phyloP scores from a whole-genome alignment of 495 filamentous ascomycete species.

The Tuber microsphaerosporum region DNA sequence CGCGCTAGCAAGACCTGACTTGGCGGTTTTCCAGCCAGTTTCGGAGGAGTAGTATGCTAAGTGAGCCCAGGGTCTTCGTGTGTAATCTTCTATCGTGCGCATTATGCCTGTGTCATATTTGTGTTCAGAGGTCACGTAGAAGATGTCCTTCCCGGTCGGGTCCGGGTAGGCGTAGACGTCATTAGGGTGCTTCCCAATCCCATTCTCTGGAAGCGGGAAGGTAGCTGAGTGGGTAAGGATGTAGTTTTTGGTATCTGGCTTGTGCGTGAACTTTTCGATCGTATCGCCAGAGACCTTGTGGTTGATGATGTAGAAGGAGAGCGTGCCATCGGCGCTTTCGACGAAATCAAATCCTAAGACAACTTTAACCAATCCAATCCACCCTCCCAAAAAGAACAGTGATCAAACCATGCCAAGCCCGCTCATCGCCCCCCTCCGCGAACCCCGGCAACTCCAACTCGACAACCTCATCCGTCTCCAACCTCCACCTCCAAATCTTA shows the following conservation, averaged over 20 bases:
- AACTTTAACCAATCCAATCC: background rate
- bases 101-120: slow-evolving; percentile 4
- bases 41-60: slow-evolving; percentile 23
- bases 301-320: slow-evolving; percentile 36
- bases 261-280: slow-evolving; percentile 38
- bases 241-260: slow-evolving; percentile 9
- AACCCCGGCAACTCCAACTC: slow-evolving; percentile 24
- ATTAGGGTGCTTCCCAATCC: slow-evolving; percentile 21
- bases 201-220: slow-evolving; percentile 8
- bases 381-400: background rate
- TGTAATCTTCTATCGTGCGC: slow-evolving; percentile 14
- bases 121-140: slow-evolving; percentile 37
- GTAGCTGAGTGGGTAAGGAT: slow-evolving; percentile 8
- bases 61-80: slow-evolving; percentile 23
- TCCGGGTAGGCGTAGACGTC: slow-evolving; percentile 33
- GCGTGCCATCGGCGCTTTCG: slow-evolving; percentile 11
- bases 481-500: slow-evolving; percentile 35
- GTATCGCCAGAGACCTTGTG: slow-evolving; percentile 18
- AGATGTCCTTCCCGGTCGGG: slow-evolving; percentile 16
- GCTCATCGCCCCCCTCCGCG: slow-evolving; percentile 10
- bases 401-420: slow-evolving; percentile 23
- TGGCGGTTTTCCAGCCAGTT: slow-evolving; percentile 24
- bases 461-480: slow-evolving; percentile 26
- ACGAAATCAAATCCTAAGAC: slow-evolving; percentile 27
- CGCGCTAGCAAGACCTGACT: slow-evolving; percentile 11